Percentiles rank a stretch among this genome's conserved stretches.
phyloP scores from a whole-genome alignment of 768 basidiomycete species.

The Dioszegia hungarica region DNA sequence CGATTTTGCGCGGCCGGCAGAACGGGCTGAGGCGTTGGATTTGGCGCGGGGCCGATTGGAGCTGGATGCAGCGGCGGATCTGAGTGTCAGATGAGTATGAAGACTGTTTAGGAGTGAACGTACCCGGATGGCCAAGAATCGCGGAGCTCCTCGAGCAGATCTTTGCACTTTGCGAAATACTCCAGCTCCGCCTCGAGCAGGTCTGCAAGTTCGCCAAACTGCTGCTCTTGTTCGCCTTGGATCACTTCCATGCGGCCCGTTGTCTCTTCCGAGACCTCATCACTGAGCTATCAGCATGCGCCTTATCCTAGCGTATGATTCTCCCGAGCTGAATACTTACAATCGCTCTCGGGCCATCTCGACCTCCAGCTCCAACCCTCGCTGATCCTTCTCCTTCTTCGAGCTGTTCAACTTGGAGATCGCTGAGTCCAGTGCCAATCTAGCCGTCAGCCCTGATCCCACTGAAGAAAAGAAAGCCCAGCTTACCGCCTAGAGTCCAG shows the following conservation, averaged over 20 bases:
- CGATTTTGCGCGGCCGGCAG: conserved; percentile 11
- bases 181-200: conserved; percentile 71
- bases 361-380: conserved; percentile 77
- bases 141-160: conserved; percentile 67
- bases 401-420: conserved; percentile 63
- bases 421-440: conserved; percentile 73
- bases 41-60: conserved; percentile 33
- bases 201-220: conserved; percentile 64
- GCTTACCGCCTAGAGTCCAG: conserved; percentile 75
- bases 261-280: conserved; percentile 79
- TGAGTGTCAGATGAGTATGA: not conserved
- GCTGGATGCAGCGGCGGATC: not conserved
- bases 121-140: conserved; percentile 56
- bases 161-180: conserved; percentile 67
- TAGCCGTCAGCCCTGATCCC: conserved; percentile 35
- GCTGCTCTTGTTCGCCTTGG: conserved; percentile 70
- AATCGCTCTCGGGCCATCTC: conserved; percentile 67
- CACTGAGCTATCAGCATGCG: conserved; percentile 53
- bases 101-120: not conserved
- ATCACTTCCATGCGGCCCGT: conserved; percentile 72
- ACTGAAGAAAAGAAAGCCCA: no score
- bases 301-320: no score
- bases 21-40: conserved; percentile 30
- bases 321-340: conserved; percentile 53
- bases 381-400: conserved; percentile 63